Evolutionary conservation across 768 basidiomycete genomes (phyloP).

Genomic region (Mycena olivaceomarginata): DNA sequence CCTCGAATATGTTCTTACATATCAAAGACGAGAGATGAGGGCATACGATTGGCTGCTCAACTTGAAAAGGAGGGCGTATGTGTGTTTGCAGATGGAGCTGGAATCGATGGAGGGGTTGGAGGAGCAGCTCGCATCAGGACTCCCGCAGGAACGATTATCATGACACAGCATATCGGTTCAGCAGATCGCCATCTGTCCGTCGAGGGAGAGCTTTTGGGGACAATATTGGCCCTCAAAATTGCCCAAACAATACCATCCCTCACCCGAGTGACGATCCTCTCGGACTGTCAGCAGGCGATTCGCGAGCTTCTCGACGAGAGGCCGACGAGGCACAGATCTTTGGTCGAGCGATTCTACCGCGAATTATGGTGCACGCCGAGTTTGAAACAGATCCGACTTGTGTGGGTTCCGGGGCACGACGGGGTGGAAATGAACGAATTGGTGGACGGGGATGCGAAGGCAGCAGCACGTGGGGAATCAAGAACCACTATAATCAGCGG

Average conservation of each 20-base stretch:
- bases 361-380: constrained; percentile 8
- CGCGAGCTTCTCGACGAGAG: neutral
- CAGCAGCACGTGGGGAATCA: constrained; percentile 24
- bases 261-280: constrained; percentile 27
- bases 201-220: constrained; percentile 38
- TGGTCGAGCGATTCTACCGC: constrained; percentile 20
- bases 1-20: neutral
- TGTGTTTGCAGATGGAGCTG: constrained; percentile 38
- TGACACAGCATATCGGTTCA: constrained; percentile 30
- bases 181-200: neutral
- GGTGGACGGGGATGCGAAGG: constrained; percentile 32
- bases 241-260: constrained; percentile 10
- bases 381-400: neutral
- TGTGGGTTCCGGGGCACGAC: constrained; percentile 33
- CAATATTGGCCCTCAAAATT: constrained; percentile 21
- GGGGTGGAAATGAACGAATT: constrained; percentile 34
- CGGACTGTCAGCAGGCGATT: constrained; percentile 39
- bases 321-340: neutral
- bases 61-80: constrained; percentile 7
- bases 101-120: constrained; percentile 21
- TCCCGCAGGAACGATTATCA: constrained; percentile 25
- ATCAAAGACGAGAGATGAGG: neutral
- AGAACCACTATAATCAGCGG: neutral
- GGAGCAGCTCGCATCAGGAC: constrained; percentile 34
- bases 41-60: neutral